These are phyloP conservation scores for Spergularia marina DNA, from an alignment of 148 eudicot species.

Conservation along the genomic window DNA sequence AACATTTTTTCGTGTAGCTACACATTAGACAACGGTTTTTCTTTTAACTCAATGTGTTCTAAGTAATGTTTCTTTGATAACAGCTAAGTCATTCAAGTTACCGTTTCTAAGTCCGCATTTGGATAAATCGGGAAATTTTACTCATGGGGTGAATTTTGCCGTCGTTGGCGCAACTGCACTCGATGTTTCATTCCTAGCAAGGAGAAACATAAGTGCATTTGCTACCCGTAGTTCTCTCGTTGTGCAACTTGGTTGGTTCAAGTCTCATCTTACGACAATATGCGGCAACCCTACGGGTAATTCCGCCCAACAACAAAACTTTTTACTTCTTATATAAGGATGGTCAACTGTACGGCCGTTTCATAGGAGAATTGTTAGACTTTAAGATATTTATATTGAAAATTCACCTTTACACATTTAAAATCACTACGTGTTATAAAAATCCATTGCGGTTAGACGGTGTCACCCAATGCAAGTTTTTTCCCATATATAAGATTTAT, in stretches of 20 bases:
- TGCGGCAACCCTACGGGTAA: constrained; percentile 16
- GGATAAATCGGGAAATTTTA: constrained; percentile 11
- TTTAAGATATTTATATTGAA: too few relatives aligned
- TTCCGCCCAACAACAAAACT: neutral
- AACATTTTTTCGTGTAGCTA: too few relatives aligned
- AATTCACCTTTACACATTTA: too few relatives aligned
- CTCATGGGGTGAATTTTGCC: constrained; percentile 28
- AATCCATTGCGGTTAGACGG: neutral
- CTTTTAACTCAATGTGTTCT: neutral
- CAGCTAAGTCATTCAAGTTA: constrained; percentile 19
- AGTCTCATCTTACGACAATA: constrained; percentile 14
- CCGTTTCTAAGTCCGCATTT: constrained; percentile 24
- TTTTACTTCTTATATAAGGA: neutral
- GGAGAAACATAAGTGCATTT: neutral
- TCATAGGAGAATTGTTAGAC: too few relatives aligned
- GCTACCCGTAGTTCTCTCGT: constrained; percentile 19
- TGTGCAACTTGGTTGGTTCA: constrained; percentile 30
- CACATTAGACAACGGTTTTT: too few relatives aligned
- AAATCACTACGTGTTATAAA: too few relatives aligned
- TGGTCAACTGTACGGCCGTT: too few relatives aligned
- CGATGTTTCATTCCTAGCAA: neutral
- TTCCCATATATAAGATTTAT: too few relatives aligned
- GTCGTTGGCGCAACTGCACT: constrained; percentile 29
- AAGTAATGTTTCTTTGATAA: too few relatives aligned
- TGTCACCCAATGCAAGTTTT: too few relatives aligned